Evolutionary conservation across 2,329 filamentous ascomycete species (phyloP), one percentile per base, ranked within the genome.

Genomic region (Alternaria gansuensis): DNA sequence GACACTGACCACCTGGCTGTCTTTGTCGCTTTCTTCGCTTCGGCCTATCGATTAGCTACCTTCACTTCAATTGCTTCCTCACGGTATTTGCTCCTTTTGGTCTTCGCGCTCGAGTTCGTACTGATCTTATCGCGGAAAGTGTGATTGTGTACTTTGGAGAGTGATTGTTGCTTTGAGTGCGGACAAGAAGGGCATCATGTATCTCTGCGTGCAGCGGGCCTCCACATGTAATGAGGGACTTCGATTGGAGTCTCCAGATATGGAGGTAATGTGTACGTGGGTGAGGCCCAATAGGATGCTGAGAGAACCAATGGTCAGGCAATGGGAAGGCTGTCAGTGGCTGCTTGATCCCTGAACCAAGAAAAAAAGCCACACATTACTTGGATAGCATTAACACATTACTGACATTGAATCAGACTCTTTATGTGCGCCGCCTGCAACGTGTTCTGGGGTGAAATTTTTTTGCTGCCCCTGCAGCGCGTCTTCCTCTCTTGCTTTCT

Each of bases 1-100:
- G 51, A 59, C 57, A 59, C 57, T 59, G 57, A 56, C 52, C 57
- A 43, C 57, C 34, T 9, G 52, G 57, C 45, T 59, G 33, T 59
- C 52, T 56, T 56, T 56, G 57, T 51, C 57, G 36, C 39, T 34
- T 51, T 50, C 44, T 34, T 48, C 26, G 57, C 57, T 33, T 59
- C 52, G 36, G 33, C 45, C 52, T 46, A 56, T 41, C 45, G 52
- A 51, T 51, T 50, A 40, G 24, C 31, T 26, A 36, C 31, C 31
- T 48, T 36, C 13, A 46, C 31, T n/a, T 24, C 21, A 21, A 11
- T 6, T 24, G 11, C 10, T 14, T 24, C 29, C 44, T 46, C 9
- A 34, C 23, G 26, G 8, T 46, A 5, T 24, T 33, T 17, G 44
- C 44, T 13, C 21, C 29, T 11, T 33, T 9, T 7, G 26, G 44